phyloP scores from a whole-genome alignment of 768 basidiomycete species.

The Lanmaoa pseudosensibilis region DNA sequence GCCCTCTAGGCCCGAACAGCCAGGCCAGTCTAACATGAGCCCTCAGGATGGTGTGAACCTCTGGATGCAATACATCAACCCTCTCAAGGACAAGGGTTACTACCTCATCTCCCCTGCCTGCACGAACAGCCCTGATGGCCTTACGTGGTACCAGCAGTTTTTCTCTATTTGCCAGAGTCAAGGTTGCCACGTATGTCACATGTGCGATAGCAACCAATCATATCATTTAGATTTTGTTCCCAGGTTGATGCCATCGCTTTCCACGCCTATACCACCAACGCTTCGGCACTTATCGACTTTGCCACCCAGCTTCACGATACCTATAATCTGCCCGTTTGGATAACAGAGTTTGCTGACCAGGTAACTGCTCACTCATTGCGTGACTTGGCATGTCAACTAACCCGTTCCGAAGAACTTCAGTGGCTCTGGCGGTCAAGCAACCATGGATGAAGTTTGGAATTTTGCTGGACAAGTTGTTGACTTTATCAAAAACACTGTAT shows the following conservation, averaged over 20 bases:
- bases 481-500: slow-evolving; percentile 44
- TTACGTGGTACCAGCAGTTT: slow-evolving; percentile 66
- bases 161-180: slow-evolving; percentile 37
- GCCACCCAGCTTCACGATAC: slow-evolving; percentile 45
- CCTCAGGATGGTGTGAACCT: slow-evolving; percentile 48
- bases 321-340: slow-evolving; percentile 44
- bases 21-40: slow-evolving; percentile 58
- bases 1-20: slow-evolving; percentile 61
- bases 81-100: slow-evolving; percentile 57
- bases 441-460: slow-evolving; percentile 35
- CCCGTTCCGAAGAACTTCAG: slow-evolving; percentile 49
- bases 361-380: slow-evolving; percentile 31
- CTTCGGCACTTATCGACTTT: slow-evolving; percentile 51
- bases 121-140: slow-evolving; percentile 58
- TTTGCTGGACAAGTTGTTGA: slow-evolving; percentile 45
- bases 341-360: slow-evolving; percentile 75
- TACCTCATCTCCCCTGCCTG: slow-evolving; percentile 62
- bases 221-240: background rate
- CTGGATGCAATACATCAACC: slow-evolving; percentile 64
- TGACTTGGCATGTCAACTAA: background rate
- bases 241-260: slow-evolving; percentile 58
- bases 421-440: slow-evolving; percentile 39
- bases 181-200: slow-evolving; percentile 50
- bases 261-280: slow-evolving; percentile 67
- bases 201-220: background rate